Base-by-base conservation (phyloP, 169 alveolate genomes). In the Eimeria tenella region DNA sequence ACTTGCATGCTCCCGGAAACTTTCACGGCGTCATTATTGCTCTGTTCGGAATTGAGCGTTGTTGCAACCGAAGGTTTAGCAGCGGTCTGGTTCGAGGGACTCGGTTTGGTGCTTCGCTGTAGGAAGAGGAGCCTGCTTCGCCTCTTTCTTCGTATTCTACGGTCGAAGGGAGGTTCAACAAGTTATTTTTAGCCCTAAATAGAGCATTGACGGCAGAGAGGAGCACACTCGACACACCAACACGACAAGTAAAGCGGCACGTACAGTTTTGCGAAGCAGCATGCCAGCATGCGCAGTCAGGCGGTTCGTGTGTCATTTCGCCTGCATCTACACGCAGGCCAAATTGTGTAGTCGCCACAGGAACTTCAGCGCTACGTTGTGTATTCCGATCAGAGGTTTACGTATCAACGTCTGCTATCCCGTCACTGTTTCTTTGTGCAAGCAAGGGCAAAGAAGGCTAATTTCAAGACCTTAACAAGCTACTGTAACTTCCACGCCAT, bases 201-300 rank as follows among this genome's bases (percentile, higher is more conserved):
- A 25, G 23, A 25, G 89, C 89, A 4, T 2, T 81, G n/a, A 23
- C 52, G 15, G 71, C 73, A 13, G 89, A 81, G 31, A 53, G 25
- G 55, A 70, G 9, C 23, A 13, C 89, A 19, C 89, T 81, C 56
- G 89, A 81, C 89, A 23, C 5, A 3, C 17, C 89, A 7, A 23
- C 55, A 25, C 73, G 21, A 13, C 89, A 81, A 52, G 89, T 81
- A 23, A 55, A 0, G 7, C 68, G 21, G 11, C 8, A 42, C 23
- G 42, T 31, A 31, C 42, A 31, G 42, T 31, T 2, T 1, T 31
- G 42, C 42, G 4, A 31, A 31, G 42, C 42, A 2, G 2, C n/a
- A n/a, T n/a, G n/a, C n/a, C n/a, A 31, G 42, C 42, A 31, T 31
- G 42, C 42, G 42, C 42, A 31, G 0, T 31, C 42, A 31, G 42